Evolutionary conservation across 1,284 basidiomycete species (phyloP), one percentile per base, ranked within the genome.

Genomic region (Ustilago bromivora): DNA sequence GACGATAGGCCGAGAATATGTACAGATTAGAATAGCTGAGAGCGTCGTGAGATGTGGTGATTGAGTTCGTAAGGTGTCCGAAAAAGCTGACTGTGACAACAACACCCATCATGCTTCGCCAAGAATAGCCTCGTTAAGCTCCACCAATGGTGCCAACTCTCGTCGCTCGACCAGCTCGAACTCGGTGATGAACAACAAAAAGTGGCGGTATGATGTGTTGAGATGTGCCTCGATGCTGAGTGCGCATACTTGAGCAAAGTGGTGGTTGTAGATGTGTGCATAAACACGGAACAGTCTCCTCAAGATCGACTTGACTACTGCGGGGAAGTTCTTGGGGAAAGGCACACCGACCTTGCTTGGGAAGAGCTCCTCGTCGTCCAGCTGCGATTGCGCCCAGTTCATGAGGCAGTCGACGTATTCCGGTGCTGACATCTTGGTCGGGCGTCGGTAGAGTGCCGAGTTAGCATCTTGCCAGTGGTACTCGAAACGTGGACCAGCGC

Each of bases 221-320:
- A 99, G 90, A 87, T 99, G 97, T 0, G 96, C 96, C 90, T 99
- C 97, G 71, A 99, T 98, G 15, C 95, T 95, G 57, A 99, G 88
- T 9, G 96, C 97, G 87, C 96, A 99, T 71, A 99, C 94, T 85
- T 98, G 96, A 82, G 98, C 96, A 87, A 99, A 99, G 88, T 99
- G 97, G 82, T 96, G 96, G 89, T 96, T 97, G 89, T 99, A 99
- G 83, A 99, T 92, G 87, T 99, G 97, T 28, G 96, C 97, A 85
- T 99, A 99, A 49, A 99, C 94, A 15, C 97, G 90, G 90, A 99
- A 99, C 56, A 99, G 88, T 32, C 97, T 90, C 60, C 97, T 90
- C 66, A 96, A 90, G 69, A 99, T 95, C 15, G 94, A 95, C 86
- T 95, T 93, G 74, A 98, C 92, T 0, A 94, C 96, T 23, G 94